Evolutionary conservation across 2,329 filamentous ascomycete genomes (phyloP).

Genomic region (Alternaria infectoria): DNA sequence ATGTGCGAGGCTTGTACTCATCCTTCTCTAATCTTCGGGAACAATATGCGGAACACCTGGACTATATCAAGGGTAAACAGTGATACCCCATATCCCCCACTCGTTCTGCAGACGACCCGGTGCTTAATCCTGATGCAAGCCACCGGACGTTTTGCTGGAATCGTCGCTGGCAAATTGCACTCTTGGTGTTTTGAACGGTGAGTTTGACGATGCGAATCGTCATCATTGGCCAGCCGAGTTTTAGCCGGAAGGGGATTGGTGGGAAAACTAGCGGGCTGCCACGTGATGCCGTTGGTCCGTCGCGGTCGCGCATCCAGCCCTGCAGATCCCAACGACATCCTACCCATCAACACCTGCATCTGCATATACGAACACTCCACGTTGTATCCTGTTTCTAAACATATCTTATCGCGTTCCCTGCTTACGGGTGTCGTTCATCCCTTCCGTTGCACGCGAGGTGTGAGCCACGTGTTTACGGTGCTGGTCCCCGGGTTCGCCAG

Average conservation of each 20-base stretch:
- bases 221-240: constrained; percentile 8
- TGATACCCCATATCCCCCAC: not conserved
- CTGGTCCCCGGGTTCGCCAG: constrained; percentile 14
- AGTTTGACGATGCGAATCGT: not conserved
- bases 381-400: constrained; percentile 3
- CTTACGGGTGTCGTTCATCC: not conserved
- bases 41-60: constrained; percentile 4
- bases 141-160: constrained; percentile 1
- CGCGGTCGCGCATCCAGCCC: not conserved
- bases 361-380: not conserved
- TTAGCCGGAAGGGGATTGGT: constrained; percentile 24
- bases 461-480: constrained; percentile 7
- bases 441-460: constrained; percentile 12
- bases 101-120: not conserved
- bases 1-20: constrained; percentile 3
- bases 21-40: not conserved
- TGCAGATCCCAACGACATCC: constrained; percentile 4
- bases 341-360: constrained; percentile 8
- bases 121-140: constrained; percentile 8
- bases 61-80: constrained; percentile 8
- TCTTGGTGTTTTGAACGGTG: constrained; percentile 4
- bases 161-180: constrained; percentile 3
- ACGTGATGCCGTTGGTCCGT: constrained; percentile 19
- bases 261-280: constrained; percentile 13
- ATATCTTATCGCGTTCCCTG: constrained; percentile 4